These are phyloP conservation scores for Triticum aestivum DNA, from an alignment of 176 grass and related monocot genomes.

Conservation along the genomic window IWGSC_CS_RefSeq_v2.1 NC_057799.1:642405452-642405951, in stretches of 20 bases:
- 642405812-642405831: constrained; percentile 95
- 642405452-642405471: constrained; percentile 1
- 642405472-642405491: background rate
- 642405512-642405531: constrained; percentile 13
- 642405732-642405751: constrained; percentile 47
- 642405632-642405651: constrained; percentile 95
- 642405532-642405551: constrained; percentile 58
- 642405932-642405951: background rate
- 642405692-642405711: background rate
- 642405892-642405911: constrained; percentile 34
- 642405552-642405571: constrained; percentile 98
- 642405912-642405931: constrained; percentile 12
- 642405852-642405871: constrained; percentile 99
- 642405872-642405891: constrained; percentile 90
- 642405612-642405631: constrained; percentile 99
- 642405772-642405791: constrained; percentile 99
- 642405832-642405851: constrained; percentile 91
- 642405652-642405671: constrained; percentile 44
- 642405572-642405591: constrained; percentile 99
- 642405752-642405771: constrained; percentile 96
- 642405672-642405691: constrained; percentile 21
- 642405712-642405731: constrained; percentile 19
- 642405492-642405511: background rate
- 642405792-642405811: constrained; percentile 77
- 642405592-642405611: constrained; percentile 96